phyloP scores from a whole-genome alignment of 768 basidiomycete genomes.

The Pisolithus tinctorius region DNA sequence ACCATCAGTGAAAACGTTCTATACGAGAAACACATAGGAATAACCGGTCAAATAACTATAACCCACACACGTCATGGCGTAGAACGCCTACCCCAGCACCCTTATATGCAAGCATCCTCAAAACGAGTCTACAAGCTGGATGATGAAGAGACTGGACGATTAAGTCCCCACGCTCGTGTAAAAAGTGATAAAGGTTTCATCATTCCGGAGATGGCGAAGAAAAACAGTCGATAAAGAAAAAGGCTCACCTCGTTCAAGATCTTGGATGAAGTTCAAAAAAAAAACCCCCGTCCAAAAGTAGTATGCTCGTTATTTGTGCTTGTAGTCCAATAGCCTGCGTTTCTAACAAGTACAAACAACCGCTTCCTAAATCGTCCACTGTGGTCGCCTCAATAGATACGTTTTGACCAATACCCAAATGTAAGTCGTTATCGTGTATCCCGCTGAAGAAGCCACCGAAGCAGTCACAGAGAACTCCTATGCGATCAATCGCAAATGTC shows the following conservation, averaged over 20 bases:
- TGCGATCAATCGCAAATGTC: slow-evolving; percentile 1
- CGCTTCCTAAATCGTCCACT: background rate
- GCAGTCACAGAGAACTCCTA: background rate
- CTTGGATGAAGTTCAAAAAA: background rate
- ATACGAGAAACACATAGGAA: background rate
- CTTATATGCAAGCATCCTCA: slow-evolving; percentile 29
- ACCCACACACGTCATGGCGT: slow-evolving; percentile 26
- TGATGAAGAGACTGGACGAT: slow-evolving; percentile 28
- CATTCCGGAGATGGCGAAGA: slow-evolving; percentile 7
- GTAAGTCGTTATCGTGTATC: background rate
- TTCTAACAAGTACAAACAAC: slow-evolving; percentile 25
- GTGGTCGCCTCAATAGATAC: background rate
- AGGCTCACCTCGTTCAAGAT: slow-evolving; percentile 10
- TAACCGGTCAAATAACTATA: slow-evolving; percentile 30
- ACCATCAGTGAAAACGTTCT: background rate
- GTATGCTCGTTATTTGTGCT: slow-evolving; percentile 9
- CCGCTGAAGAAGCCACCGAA: background rate
- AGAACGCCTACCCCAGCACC: slow-evolving; percentile 30
- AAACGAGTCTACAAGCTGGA: slow-evolving; percentile 29
- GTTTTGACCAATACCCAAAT: background rate
- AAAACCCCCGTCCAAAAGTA: background rate
- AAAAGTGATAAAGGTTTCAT: slow-evolving; percentile 26
- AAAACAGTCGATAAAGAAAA: background rate
- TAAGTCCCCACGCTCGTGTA: slow-evolving; percentile 25
- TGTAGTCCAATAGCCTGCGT: slow-evolving; percentile 18